Percentiles rank a stretch among this genome's conserved stretches.
Conservation (phyloP, 1,284 basidiomycete species). For the Fomitopsis schrenkii region DNA sequence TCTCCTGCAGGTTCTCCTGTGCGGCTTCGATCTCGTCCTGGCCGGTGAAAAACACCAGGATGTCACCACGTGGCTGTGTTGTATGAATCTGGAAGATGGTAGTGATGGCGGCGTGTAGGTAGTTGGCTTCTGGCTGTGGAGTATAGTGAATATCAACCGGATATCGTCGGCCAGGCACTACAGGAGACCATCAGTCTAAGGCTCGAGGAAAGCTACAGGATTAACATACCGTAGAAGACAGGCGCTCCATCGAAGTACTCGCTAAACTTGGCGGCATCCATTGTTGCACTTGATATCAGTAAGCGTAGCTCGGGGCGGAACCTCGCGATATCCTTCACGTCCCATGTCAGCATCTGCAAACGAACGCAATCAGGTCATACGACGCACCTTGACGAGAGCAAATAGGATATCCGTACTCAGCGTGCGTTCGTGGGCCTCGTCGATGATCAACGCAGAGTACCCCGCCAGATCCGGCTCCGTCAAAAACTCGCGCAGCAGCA, state of each 20-base stretch:
- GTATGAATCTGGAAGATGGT: slow-evolving; percentile 99
- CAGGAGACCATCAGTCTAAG: neutral
- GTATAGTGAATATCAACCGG: slow-evolving; percentile 99
- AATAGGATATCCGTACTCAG: slow-evolving; percentile 96
- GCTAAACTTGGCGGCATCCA: slow-evolving; percentile 96
- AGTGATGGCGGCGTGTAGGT: slow-evolving; percentile 97
- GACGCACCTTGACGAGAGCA: slow-evolving; percentile 90
- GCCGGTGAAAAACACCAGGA: slow-evolving; percentile 96
- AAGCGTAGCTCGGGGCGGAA: slow-evolving; percentile 91
- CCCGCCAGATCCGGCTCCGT: slow-evolving; percentile 93
- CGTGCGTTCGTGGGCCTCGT: slow-evolving; percentile 96
- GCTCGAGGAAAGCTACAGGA: neutral
- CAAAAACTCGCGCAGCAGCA: slow-evolving; percentile 94
- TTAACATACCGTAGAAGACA: slow-evolving; percentile 77
- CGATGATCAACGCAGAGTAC: slow-evolving; percentile 91
- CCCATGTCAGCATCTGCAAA: slow-evolving; percentile 17
- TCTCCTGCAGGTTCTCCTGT: slow-evolving; percentile 94
- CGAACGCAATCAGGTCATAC: slow-evolving; percentile 12
- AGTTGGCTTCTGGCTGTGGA: slow-evolving; percentile 96
- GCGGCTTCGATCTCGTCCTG: slow-evolving; percentile 99
- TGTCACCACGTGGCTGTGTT: slow-evolving; percentile 97
- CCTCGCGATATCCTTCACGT: slow-evolving; percentile 85
- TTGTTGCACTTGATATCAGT: slow-evolving; percentile 93
- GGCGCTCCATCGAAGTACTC: slow-evolving; percentile 95
- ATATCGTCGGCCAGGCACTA: slow-evolving; percentile 95